phyloP scores from a whole-genome alignment of 495 filamentous ascomycete species.

The Lophiotrema nucula region DNA sequence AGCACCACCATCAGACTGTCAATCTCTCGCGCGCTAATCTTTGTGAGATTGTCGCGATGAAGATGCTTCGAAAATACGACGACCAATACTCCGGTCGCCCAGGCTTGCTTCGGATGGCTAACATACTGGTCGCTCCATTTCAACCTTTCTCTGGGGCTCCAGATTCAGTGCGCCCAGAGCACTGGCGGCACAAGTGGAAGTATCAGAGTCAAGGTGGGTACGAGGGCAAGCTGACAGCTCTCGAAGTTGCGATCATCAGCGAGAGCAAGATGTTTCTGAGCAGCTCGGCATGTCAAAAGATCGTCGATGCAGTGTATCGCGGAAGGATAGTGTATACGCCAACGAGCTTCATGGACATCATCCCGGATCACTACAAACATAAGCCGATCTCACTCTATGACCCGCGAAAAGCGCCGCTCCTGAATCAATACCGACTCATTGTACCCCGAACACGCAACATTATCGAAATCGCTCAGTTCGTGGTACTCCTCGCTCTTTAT shows the following conservation, averaged over 20 bases:
- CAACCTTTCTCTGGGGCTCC: conserved; percentile 70
- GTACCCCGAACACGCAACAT: conserved; percentile 68
- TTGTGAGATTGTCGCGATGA: conserved; percentile 66
- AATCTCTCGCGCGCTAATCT: conserved; percentile 63
- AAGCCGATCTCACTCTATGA: conserved; percentile 69
- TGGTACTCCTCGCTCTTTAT: conserved; percentile 60
- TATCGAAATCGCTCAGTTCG: conserved; percentile 66
- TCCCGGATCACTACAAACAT: conserved; percentile 73
- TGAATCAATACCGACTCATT: conserved; percentile 74
- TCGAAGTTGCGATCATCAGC: conserved; percentile 70
- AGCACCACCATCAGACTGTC: conserved; percentile 68
- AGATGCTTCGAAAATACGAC: conserved; percentile 64
- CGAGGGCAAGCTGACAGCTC: conserved; percentile 61
- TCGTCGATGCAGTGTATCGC: conserved; percentile 68
- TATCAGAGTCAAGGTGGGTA: conserved; percentile 49
- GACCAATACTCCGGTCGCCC: conserved; percentile 62
- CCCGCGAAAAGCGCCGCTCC: conserved; percentile 59
- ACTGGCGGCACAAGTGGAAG: conserved; percentile 44
- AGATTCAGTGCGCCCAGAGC: conserved; percentile 50
- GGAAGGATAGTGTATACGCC: conserved; percentile 70
- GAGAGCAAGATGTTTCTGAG: conserved; percentile 66
- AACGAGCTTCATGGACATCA: conserved; percentile 64
- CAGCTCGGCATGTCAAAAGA: conserved; percentile 66
- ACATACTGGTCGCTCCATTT: conserved; percentile 71
- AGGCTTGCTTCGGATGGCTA: conserved; percentile 63